Conservation (phyloP, 805 yeast species). For the Komagataella pseudopastoris region DNA sequence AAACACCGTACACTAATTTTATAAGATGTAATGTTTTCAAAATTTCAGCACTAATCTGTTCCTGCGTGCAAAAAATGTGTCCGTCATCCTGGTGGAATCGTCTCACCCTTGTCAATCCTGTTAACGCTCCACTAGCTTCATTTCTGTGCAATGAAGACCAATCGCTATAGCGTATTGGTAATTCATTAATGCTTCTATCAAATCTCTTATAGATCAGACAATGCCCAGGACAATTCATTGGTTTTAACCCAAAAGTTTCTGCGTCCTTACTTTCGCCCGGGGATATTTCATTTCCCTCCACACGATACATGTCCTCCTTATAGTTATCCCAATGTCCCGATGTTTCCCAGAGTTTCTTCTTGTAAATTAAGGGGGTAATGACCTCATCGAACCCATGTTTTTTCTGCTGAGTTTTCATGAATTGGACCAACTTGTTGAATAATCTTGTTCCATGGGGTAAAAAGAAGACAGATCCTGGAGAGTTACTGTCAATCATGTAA, state of each 20-base stretch:
- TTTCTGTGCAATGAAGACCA: constrained; percentile 89
- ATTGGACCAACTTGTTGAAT: constrained; percentile 63
- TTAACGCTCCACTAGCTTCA: constrained; percentile 87
- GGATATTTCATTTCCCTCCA: constrained; percentile 39
- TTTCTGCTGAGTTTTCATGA: constrained; percentile 77
- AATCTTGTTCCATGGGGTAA: constrained; percentile 86
- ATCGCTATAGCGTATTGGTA: constrained; percentile 79
- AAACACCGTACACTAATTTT: constrained; percentile 57
- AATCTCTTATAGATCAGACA: constrained; percentile 68
- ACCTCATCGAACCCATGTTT: constrained; percentile 85
- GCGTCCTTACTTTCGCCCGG: constrained; percentile 11
- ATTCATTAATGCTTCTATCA: constrained; percentile 71
- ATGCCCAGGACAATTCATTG: constrained; percentile 95
- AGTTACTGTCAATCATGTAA: constrained; percentile 62
- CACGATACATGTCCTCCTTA: constrained; percentile 87
- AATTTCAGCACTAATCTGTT: constrained; percentile 69
- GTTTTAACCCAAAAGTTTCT: constrained; percentile 64
- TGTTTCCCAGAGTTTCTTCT: constrained; percentile 71
- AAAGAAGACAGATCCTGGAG: constrained; percentile 90
- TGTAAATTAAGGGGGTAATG: constrained; percentile 80
- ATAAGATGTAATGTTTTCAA: constrained; percentile 57
- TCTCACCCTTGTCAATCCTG: constrained; percentile 87
- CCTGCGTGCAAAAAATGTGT: constrained; percentile 78
- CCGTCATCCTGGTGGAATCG: constrained; percentile 98
- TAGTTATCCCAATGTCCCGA: constrained; percentile 97